Evolutionary conservation across 192 early-diverging fungal genomes (phyloP).

Genomic region (Rhizoclosmatium sp.): DNA sequence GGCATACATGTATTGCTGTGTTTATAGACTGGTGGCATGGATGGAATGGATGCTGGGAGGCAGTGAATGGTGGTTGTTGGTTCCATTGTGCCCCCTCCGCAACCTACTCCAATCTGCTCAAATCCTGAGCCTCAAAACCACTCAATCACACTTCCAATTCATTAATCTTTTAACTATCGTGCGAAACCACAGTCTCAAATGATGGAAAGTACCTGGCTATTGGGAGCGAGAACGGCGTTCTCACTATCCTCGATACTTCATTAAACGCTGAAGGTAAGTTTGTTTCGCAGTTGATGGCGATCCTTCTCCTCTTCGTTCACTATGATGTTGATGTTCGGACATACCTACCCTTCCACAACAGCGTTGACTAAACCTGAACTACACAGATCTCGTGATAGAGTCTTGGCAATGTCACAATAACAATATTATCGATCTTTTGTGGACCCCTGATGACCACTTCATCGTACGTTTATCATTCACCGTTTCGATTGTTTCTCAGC

Average conservation of each 20-base stretch:
- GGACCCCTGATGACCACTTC: conserved; percentile 72
- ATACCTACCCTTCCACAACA: not conserved
- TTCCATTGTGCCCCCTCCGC: not conserved
- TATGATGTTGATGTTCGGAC: not conserved
- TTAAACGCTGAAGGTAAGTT: conserved; percentile 32
- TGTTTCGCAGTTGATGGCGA: not conserved
- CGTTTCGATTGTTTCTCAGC: conserved; percentile 1
- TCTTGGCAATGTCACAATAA: conserved; percentile 75
- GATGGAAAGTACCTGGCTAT: conserved; percentile 69
- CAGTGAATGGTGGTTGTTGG: too few relatives aligned
- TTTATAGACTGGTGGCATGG: too few relatives aligned
- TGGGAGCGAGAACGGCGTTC: conserved; percentile 71
- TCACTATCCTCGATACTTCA: conserved; percentile 67
- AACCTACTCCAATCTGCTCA: not conserved
- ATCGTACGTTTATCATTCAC: conserved; percentile 51
- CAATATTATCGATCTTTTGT: conserved; percentile 83
- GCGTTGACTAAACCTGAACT: not conserved
- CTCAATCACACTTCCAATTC: not conserved
- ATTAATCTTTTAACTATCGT: not conserved
- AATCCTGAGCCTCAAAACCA: not conserved
- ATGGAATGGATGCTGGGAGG: too few relatives aligned
- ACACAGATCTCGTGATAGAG: not conserved
- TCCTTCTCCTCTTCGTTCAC: not conserved
- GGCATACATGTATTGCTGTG: too few relatives aligned
- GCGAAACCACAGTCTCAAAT: conserved; percentile 35